Conservation (phyloP, 2,329 filamentous ascomycete species). For the Ceratocystis albifundus region DNA sequence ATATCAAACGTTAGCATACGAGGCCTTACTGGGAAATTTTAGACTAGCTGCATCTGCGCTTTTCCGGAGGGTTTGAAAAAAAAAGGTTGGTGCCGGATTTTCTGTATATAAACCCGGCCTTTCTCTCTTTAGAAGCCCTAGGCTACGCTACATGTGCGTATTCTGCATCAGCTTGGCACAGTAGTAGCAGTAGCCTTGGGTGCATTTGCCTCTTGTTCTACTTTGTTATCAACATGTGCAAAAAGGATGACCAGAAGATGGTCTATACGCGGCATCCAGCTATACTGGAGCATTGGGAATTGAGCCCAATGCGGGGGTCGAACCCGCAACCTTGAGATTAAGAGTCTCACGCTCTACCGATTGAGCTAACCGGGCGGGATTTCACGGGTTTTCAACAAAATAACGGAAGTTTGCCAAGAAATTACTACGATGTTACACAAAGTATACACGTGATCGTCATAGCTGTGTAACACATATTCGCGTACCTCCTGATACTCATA, state of each 20-base stretch:
- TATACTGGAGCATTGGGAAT: conserved; percentile 24
- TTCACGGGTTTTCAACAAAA: neutral
- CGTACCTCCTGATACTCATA: neutral
- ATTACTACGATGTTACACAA: neutral
- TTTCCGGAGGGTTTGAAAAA: no score
- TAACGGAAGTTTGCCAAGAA: neutral
- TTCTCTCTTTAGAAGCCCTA: neutral
- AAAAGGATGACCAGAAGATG: neutral
- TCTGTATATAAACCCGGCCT: no score
- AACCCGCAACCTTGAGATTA: conserved; percentile 39
- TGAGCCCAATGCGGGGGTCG: conserved; percentile 31
- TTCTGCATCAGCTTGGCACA: neutral
- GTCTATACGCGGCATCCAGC: conserved; percentile 17
- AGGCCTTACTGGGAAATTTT: no score
- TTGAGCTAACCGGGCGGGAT: conserved; percentile 49
- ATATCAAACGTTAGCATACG: neutral
- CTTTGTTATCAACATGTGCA: neutral
- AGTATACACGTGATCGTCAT: neutral
- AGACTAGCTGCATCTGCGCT: no score
- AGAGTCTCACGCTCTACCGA: conserved; percentile 65
- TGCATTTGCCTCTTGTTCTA: neutral
- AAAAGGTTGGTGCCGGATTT: no score
- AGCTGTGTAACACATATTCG: neutral
- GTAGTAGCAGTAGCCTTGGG: no score
- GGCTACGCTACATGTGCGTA: neutral